Evolutionary conservation across 352 stramenopile genomes (phyloP).

Genomic region (Phytophthora multivora): DNA sequence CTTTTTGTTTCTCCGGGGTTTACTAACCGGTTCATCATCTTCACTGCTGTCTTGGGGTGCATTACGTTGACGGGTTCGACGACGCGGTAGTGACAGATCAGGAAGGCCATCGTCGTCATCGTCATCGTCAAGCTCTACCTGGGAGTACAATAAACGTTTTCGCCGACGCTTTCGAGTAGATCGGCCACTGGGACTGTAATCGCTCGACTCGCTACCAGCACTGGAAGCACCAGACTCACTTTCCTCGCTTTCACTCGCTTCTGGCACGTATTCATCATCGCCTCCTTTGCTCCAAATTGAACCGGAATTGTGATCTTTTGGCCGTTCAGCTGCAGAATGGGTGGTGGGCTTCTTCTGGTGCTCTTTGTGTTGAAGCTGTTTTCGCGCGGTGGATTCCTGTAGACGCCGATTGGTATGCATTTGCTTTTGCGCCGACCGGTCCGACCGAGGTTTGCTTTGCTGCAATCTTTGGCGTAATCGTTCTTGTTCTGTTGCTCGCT

Average conservation of each 20-base stretch:
- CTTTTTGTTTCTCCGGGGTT: slow-evolving; percentile 21
- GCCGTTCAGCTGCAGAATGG: slow-evolving; percentile 1
- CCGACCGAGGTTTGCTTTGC: slow-evolving; percentile 14
- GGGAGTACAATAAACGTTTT: slow-evolving; percentile 56
- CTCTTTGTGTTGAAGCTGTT: slow-evolving; percentile 3
- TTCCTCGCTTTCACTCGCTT: slow-evolving; percentile 28
- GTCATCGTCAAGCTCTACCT: slow-evolving; percentile 48
- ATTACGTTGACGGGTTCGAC: slow-evolving; percentile 5
- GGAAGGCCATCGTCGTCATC: slow-evolving; percentile 53
- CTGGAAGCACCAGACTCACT: slow-evolving; percentile 17
- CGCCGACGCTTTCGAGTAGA: slow-evolving; percentile 28
- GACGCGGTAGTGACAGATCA: slow-evolving; percentile 35
- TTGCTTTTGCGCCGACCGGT: not conserved
- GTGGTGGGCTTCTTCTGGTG: not conserved
- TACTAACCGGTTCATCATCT: not conserved
- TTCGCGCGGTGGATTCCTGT: slow-evolving; percentile 3
- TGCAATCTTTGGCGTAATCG: slow-evolving; percentile 26
- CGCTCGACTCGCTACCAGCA: slow-evolving; percentile 11
- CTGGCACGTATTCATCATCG: slow-evolving; percentile 32
- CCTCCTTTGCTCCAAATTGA: slow-evolving; percentile 22
- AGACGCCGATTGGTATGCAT: not conserved
- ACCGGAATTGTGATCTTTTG: slow-evolving; percentile 10
- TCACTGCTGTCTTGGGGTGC: slow-evolving; percentile 3
- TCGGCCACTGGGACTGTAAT: slow-evolving; percentile 10
- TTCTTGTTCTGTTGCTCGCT: slow-evolving; percentile 28